Evolutionary conservation across 495 filamentous ascomycete genomes (phyloP).

Genomic region (Aspergillus cristatus): DNA sequence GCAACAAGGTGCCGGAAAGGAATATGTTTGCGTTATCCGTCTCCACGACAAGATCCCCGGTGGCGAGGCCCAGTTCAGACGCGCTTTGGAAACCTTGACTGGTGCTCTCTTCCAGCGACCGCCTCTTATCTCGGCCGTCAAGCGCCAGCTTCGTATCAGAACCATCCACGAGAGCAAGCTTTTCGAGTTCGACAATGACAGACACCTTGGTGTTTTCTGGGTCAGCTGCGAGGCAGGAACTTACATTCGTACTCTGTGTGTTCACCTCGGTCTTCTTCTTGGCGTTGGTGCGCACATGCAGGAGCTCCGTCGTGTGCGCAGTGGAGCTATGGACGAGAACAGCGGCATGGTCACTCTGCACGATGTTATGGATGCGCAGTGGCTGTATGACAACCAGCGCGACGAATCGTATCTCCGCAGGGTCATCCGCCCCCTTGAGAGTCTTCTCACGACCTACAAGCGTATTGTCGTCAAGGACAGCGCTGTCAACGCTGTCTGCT

Average conservation of each 20-base stretch:
- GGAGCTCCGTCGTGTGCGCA: conserved; percentile 86
- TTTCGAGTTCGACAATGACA: conserved; percentile 94
- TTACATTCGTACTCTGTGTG: conserved; percentile 96
- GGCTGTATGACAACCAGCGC: conserved; percentile 80
- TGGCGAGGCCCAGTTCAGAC: conserved; percentile 77
- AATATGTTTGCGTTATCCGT: conserved; percentile 78
- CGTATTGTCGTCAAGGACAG: conserved; percentile 96
- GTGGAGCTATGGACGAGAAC: conserved; percentile 87
- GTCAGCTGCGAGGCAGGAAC: conserved; percentile 97
- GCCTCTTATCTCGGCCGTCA: conserved; percentile 94
- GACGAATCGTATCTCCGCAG: conserved; percentile 81
- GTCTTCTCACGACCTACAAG: conserved; percentile 83
- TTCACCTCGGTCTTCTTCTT: conserved; percentile 84
- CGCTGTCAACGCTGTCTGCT: conserved; percentile 91
- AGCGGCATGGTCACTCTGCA: conserved; percentile 86
- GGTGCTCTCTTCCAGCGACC: conserved; percentile 96
- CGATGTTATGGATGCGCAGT: conserved; percentile 92
- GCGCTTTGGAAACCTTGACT: conserved; percentile 88
- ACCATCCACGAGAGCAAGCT: conserved; percentile 94
- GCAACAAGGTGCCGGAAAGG: conserved; percentile 94
- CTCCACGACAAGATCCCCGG: conserved; percentile 88
- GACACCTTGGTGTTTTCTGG: conserved; percentile 98
- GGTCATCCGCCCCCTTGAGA: conserved; percentile 86
- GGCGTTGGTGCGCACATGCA: conserved; percentile 99
- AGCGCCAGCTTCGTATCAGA: conserved; percentile 93